Percentiles rank a stretch among this genome's conserved stretches.
Evolutionary conservation across 768 basidiomycete genomes (phyloP).

Genomic region (Clitopilus hobsonii): DNA sequence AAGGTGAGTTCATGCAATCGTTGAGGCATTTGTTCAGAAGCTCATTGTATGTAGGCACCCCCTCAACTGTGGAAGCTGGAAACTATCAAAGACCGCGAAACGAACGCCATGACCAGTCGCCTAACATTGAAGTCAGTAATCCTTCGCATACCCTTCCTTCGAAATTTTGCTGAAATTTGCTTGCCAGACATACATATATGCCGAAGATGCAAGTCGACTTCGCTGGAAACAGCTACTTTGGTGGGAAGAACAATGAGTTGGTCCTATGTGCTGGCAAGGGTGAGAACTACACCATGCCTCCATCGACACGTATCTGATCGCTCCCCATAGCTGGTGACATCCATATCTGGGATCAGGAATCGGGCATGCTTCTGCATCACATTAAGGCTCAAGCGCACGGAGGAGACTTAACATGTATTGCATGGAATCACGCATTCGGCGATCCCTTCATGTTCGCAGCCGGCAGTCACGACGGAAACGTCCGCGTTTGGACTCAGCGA

Average conservation of each 20-base stretch:
- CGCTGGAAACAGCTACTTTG: slow-evolving; percentile 79
- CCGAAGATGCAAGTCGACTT: slow-evolving; percentile 67
- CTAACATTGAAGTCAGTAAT: slow-evolving; percentile 33
- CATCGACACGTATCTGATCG: no score
- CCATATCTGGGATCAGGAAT: slow-evolving; percentile 84
- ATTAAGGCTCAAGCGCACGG: slow-evolving; percentile 58
- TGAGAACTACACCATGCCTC: no score
- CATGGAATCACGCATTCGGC: slow-evolving; percentile 68
- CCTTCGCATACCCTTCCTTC: slow-evolving; percentile 8
- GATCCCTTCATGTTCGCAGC: slow-evolving; percentile 74
- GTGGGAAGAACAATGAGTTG: slow-evolving; percentile 73
- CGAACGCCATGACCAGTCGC: slow-evolving; percentile 26
- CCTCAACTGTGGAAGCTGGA: slow-evolving; percentile 78
- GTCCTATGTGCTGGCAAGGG: slow-evolving; percentile 78
- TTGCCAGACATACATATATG: slow-evolving; percentile 63
- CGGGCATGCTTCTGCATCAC: slow-evolving; percentile 65
- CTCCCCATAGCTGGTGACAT: slow-evolving; percentile 63
- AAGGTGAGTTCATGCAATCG: slow-evolving; percentile 36
- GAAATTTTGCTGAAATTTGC: slow-evolving; percentile 5
- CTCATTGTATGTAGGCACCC: slow-evolving; percentile 43
- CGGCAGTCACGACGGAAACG: slow-evolving; percentile 71
- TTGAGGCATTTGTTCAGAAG: neutral
- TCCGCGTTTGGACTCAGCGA: slow-evolving; percentile 66
- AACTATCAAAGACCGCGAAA: slow-evolving; percentile 49
- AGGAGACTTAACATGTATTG: slow-evolving; percentile 74